phyloP scores from a whole-genome alignment of 2,329 filamentous ascomycete species.

The Phialophora tarda region DNA sequence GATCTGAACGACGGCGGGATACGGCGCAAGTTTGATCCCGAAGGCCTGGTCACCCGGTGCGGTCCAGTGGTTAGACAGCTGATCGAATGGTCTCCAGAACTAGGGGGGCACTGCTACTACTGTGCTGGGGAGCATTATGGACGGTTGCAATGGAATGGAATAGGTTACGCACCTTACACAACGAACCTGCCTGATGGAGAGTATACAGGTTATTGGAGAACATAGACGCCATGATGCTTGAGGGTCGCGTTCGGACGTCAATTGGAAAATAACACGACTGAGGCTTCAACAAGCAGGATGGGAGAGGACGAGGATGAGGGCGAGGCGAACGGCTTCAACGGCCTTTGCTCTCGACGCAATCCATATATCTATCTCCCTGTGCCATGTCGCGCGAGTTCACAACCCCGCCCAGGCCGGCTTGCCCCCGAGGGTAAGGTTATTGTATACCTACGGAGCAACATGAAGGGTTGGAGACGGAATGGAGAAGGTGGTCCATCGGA shows the following conservation, averaged over 20 bases:
- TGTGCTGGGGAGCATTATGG: neutral
- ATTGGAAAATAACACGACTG: neutral
- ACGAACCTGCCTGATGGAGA: conserved; percentile 4
- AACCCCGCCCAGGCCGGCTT: neutral
- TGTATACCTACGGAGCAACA: neutral
- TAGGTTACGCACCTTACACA: conserved; percentile 21
- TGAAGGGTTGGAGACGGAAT: neutral
- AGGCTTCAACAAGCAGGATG: neutral
- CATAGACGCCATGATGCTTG: conserved; percentile 16
- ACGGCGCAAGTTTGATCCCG: conserved; percentile 43
- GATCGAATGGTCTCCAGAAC: neutral
- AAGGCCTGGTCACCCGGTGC: conserved; percentile 24
- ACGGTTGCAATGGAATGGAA: neutral
- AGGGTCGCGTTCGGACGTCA: neutral
- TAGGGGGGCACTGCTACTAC: neutral
- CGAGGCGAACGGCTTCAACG: neutral
- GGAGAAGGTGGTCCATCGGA: neutral
- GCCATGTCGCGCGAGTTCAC: neutral
- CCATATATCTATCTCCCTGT: neutral
- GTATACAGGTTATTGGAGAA: conserved; percentile 21
- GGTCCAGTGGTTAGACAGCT: neutral
- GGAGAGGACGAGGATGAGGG: too few relatives aligned
- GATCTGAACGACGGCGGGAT: conserved; percentile 43
- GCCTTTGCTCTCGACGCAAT: neutral
- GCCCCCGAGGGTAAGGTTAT: neutral